phyloP scores from a whole-genome alignment of 1,284 basidiomycete genomes.

The Trichosporon coremiiforme region DNA sequence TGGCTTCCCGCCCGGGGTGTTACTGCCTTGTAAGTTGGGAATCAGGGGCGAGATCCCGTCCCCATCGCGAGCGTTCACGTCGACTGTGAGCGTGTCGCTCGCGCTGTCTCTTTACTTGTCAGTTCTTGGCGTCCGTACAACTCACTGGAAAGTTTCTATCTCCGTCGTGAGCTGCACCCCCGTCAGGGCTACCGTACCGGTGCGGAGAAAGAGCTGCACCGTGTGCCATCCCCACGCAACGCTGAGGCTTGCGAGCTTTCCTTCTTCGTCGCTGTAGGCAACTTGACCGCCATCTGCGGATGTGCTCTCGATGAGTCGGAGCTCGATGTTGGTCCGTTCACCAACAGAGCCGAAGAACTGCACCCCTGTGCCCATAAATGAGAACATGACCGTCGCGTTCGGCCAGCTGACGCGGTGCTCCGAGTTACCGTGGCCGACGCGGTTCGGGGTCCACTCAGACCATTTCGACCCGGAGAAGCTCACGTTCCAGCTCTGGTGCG shows the following conservation, averaged over 20 bases:
- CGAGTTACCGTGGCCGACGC: background rate
- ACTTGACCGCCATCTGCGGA: background rate
- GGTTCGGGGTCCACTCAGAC: background rate
- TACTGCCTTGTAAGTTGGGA: background rate
- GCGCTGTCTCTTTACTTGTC: background rate
- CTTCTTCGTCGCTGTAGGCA: background rate
- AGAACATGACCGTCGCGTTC: background rate
- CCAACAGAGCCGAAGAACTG: background rate
- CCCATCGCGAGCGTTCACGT: background rate
- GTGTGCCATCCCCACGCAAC: background rate
- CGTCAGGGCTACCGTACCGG: background rate
- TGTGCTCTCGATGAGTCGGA: background rate
- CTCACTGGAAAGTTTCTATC: background rate
- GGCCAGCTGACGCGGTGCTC: background rate
- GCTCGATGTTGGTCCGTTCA: background rate
- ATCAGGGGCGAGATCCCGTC: background rate
- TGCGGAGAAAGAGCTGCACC: background rate
- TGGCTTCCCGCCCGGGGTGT: conserved; percentile 1
- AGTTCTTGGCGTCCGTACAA: background rate
- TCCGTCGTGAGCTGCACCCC: background rate
- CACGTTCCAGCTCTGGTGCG: conserved; percentile 4
- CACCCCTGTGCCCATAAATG: background rate
- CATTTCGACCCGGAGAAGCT: background rate
- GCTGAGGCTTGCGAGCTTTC: background rate
- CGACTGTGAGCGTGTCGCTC: background rate